phyloP scores from a whole-genome alignment of 2,329 filamentous ascomycete species.

The Lasiodiplodia gonubiensis region DNA sequence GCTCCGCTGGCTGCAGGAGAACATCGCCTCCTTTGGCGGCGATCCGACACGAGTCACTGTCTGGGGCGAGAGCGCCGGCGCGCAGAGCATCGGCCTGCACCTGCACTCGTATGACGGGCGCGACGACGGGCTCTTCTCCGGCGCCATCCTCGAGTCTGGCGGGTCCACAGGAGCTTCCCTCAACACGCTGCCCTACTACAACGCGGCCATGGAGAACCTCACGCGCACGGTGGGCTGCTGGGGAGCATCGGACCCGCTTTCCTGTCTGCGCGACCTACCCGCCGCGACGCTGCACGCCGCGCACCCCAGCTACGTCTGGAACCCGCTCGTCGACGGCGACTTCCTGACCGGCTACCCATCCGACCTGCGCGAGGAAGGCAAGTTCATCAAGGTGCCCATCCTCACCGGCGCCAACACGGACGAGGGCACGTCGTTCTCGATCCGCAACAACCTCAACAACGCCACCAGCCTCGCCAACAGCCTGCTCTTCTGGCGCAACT shows the following conservation, averaged over 20 bases:
- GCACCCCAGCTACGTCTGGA: slow-evolving; percentile 32
- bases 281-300: slow-evolving; percentile 37
- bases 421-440: slow-evolving; percentile 65
- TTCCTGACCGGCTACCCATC: slow-evolving; percentile 36
- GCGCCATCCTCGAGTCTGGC: slow-evolving; percentile 49
- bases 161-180: slow-evolving; percentile 41
- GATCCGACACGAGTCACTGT: slow-evolving; percentile 45
- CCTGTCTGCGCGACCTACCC: slow-evolving; percentile 39
- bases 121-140: slow-evolving; percentile 49
- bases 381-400: slow-evolving; percentile 67
- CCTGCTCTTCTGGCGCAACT: slow-evolving; percentile 43
- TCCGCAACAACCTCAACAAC: slow-evolving; percentile 58
- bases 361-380: slow-evolving; percentile 47
- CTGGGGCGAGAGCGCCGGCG: slow-evolving; percentile 47
- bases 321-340: slow-evolving; percentile 37
- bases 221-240: slow-evolving; percentile 18
- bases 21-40: slow-evolving; percentile 52
- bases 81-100: slow-evolving; percentile 44
- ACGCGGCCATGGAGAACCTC: slow-evolving; percentile 29
- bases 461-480: slow-evolving; percentile 56
- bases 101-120: slow-evolving; percentile 49
- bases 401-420: slow-evolving; percentile 69
- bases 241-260: slow-evolving; percentile 39
- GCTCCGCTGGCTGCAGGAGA: slow-evolving; percentile 52
- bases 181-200: slow-evolving; percentile 42